A percentile compares a stretch with the other conserved stretches of the same genome.
Conservation (phyloP, 768 basidiomycete genomes). For the Amanita muscaria region DNA sequence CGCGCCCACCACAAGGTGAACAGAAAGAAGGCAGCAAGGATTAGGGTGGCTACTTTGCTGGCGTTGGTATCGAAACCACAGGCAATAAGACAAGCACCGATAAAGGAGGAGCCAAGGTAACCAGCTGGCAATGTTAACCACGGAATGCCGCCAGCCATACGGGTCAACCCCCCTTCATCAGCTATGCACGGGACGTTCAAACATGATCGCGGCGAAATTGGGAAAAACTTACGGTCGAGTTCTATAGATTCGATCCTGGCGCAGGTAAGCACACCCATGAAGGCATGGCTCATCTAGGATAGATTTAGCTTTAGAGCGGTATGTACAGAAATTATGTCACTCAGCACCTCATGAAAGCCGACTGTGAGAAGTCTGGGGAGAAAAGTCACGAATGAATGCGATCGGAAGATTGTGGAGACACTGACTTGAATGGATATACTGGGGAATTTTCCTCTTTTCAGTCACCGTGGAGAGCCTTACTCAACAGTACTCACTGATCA, state of each 20-base stretch:
- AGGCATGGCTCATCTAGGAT: constrained; percentile 84
- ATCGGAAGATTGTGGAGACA: constrained; percentile 3
- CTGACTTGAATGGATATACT: constrained; percentile 93
- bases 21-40: constrained; percentile 78
- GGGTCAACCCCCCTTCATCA: constrained; percentile 81
- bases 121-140: constrained; percentile 78
- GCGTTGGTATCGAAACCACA: constrained; percentile 88
- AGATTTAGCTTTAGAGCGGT: constrained; percentile 1
- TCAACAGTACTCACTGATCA: constrained; percentile 50
- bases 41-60: constrained; percentile 74
- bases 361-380: constrained; percentile 63
- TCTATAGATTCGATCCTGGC: constrained; percentile 81
- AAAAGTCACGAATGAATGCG: neutral
- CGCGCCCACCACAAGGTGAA: constrained; percentile 87
- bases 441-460: constrained; percentile 10
- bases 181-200: constrained; percentile 31
- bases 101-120: constrained; percentile 77
- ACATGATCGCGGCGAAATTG: constrained; percentile 7
- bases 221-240: constrained; percentile 62
- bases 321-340: neutral
- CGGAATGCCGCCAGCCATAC: constrained; percentile 79
- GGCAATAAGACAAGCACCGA: constrained; percentile 80
- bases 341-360: constrained; percentile 74
- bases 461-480: neutral
- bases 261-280: constrained; percentile 74